Conservation (phyloP, 2,329 filamentous ascomycete genomes). For the Pyrenophora graminea region DNA sequence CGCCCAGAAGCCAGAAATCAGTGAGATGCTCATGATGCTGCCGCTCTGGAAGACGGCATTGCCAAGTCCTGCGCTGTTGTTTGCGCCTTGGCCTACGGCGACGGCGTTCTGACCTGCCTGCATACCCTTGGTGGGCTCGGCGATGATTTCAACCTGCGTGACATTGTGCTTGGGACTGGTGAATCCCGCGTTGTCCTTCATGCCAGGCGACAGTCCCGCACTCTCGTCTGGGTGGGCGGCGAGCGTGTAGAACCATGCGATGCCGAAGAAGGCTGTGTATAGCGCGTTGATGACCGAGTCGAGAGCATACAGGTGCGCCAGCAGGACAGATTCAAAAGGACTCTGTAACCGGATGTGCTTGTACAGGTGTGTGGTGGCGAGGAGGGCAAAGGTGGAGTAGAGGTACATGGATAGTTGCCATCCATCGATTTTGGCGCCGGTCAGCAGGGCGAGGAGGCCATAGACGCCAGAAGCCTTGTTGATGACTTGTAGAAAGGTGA, state of each 20-base stretch:
- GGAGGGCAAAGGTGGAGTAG: slow-evolving; percentile 76
- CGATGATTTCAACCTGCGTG: slow-evolving; percentile 59
- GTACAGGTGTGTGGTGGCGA: slow-evolving; percentile 69
- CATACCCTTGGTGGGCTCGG: slow-evolving; percentile 52
- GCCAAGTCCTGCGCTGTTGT: slow-evolving; percentile 56
- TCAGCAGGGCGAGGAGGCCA: slow-evolving; percentile 84
- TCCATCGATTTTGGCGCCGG: slow-evolving; percentile 79
- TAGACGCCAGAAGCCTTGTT: slow-evolving; percentile 94
- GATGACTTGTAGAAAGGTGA: slow-evolving; percentile 79
- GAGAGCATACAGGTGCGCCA: slow-evolving; percentile 84
- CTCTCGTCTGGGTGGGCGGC: slow-evolving; percentile 57
- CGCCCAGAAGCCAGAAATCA: slow-evolving; percentile 74
- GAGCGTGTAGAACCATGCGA: slow-evolving; percentile 83
- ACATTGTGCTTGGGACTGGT: slow-evolving; percentile 66
- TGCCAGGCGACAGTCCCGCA: slow-evolving; percentile 54
- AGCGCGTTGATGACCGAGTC: slow-evolving; percentile 80
- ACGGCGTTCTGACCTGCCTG: slow-evolving; percentile 58
- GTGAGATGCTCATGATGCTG: slow-evolving; percentile 74
- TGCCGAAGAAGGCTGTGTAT: slow-evolving; percentile 80
- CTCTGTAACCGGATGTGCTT: slow-evolving; percentile 79
- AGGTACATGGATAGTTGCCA: slow-evolving; percentile 91
- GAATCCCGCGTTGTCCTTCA: slow-evolving; percentile 67
- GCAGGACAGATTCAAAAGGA: slow-evolving; percentile 76
- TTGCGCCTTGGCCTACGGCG: slow-evolving; percentile 50
- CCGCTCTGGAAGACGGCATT: slow-evolving; percentile 68